Base-by-base conservation (phyloP, 2,329 filamentous ascomycete species). In the Cordyceps cateniannulata region DNA sequence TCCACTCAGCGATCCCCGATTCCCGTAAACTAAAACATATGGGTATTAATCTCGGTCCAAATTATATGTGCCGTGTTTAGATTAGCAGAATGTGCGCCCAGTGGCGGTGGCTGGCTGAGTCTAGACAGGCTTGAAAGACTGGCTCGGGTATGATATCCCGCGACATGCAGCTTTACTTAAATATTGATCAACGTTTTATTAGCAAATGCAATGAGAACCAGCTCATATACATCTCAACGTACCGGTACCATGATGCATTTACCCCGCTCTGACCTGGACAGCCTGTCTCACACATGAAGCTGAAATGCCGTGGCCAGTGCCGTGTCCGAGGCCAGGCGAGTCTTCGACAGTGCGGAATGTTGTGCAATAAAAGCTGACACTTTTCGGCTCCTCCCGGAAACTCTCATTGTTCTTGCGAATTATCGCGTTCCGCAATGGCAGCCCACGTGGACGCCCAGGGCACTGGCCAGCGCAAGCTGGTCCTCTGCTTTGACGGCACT, bases 401-500 rank as follows among this genome's bases (percentile, higher is more conserved):
- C 3, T 2, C 4, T 10, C 9, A 12, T 7, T 14, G 2, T 25
- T 14, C 3, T 32, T 20, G 1, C 10, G 20, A 14, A 10, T 16
- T 16, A 20, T 22, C 7, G 5, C 2, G 3, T 2, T 22, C 20
- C 16, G n/a, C 20, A 6, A 55, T 61, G 59, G 45, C 56, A 20
- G 7, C 12, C 9, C 24, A n/a, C 1, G 7, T 66, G 68, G 32
- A 53, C 3, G 24, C 8, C 18, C 9, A 38, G 3, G 50, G 5
- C 5, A 27, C 3, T 3, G 66, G 65, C 20, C 66, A 70, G 3
- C 65, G 69, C 3, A 85, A 85, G 66, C 76, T 86, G 16, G 77
- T 86, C 10, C 72, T 87, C 1, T 86, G 84, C 66, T 86, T 87
- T 59, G 84, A 86, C 56, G 84, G 84, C 5, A 86, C 84, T 0